Evolutionary conservation across 164 flowering plant species (phyloP).

Genomic region (Dillenia turbinata): DNA sequence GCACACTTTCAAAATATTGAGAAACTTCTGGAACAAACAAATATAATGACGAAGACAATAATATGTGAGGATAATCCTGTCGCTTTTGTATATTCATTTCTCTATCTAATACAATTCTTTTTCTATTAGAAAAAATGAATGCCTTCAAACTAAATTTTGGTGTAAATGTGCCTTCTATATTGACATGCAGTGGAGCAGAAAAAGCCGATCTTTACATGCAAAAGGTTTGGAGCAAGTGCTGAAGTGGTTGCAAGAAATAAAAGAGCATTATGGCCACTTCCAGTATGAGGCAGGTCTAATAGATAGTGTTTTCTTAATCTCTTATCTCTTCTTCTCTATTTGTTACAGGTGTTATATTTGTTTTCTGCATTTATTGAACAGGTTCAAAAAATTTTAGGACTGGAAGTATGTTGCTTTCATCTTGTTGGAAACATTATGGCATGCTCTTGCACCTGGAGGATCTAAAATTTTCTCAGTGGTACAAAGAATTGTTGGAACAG

Average conservation of each 20-base stretch:
- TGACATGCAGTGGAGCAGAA: slow-evolving; percentile 71
- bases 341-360: background rate
- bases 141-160: background rate
- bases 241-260: slow-evolving; percentile 61
- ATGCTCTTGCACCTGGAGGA: slow-evolving; percentile 63
- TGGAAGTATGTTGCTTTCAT: slow-evolving; percentile 53
- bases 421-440: slow-evolving; percentile 87
- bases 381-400: slow-evolving; percentile 30
- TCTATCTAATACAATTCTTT: no score
- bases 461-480: slow-evolving; percentile 32
- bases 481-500: slow-evolving; percentile 55
- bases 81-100: no score
- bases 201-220: slow-evolving; percentile 73
- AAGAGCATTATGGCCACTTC: slow-evolving; percentile 27
- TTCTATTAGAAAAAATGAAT: no score
- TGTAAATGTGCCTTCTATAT: background rate
- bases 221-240: slow-evolving; percentile 60
- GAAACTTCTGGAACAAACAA: no score
- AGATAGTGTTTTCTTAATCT: slow-evolving; percentile 2
- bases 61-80: no score
- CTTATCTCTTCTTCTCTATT: slow-evolving; percentile 8
- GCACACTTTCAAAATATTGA: no score
- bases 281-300: slow-evolving; percentile 58
- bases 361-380: slow-evolving; percentile 20
- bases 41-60: no score